Conservation (phyloP, 2,329 filamentous ascomycete genomes). For the Pseudogymnoascus sp. region DNA sequence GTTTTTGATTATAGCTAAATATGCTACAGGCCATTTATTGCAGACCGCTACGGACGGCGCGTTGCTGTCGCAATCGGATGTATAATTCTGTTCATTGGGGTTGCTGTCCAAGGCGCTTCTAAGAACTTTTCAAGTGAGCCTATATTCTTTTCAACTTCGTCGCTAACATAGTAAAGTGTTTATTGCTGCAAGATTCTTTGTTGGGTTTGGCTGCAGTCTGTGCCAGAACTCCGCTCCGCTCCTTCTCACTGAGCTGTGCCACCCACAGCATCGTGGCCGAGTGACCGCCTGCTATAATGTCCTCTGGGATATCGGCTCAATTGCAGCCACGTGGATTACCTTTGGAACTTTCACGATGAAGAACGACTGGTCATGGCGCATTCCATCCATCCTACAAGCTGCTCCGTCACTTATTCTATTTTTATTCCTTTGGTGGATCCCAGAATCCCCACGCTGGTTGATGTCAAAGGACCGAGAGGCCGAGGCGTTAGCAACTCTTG, state of each 20-base stretch:
- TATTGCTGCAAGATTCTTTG: conserved; percentile 26
- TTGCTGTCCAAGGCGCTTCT: too few species aligned
- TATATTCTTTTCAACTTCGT: too few species aligned
- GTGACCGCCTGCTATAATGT: conserved; percentile 38
- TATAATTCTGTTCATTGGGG: too few species aligned
- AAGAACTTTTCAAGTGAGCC: too few species aligned
- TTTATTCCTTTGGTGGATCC: conserved; percentile 17
- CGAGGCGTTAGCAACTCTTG: conserved; percentile 25
- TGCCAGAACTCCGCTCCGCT: conserved; percentile 13
- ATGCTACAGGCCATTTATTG: too few species aligned
- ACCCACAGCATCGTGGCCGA: conserved; percentile 37
- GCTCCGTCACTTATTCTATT: conserved; percentile 12
- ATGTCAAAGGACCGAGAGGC: conserved; percentile 16
- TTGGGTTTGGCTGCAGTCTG: conserved; percentile 30
- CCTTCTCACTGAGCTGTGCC: conserved; percentile 35
- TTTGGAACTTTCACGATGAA: conserved; percentile 29
- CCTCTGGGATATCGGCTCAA: conserved; percentile 33
- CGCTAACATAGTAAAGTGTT: conserved; percentile 18
- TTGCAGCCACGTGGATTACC: conserved; percentile 36
- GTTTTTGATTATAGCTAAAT: too few species aligned
- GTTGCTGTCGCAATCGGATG: too few species aligned
- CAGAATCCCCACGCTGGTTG: conserved; percentile 20
- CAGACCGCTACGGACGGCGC: too few species aligned
- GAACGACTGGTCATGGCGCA: conserved; percentile 21
- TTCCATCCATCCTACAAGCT: conserved; percentile 22